phyloP scores from a whole-genome alignment of 805 yeast species.

The Wickerhamiella azymoides region DNA sequence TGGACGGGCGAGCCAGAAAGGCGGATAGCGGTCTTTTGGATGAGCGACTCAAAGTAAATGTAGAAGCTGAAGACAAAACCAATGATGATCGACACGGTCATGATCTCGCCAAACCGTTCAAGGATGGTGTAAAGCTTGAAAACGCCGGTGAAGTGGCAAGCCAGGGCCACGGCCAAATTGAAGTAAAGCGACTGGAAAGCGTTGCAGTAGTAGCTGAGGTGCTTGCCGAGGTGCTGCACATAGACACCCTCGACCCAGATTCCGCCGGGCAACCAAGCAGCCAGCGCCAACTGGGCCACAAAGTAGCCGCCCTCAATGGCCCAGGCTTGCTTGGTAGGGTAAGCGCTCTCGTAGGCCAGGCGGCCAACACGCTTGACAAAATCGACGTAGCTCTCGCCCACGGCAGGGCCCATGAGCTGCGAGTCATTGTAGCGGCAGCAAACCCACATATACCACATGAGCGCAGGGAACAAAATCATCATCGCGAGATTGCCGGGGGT shows the following conservation, averaged over 20 bases:
- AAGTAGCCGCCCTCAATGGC: slow-evolving; percentile 58
- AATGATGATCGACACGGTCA: slow-evolving; percentile 76
- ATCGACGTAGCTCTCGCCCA: slow-evolving; percentile 33
- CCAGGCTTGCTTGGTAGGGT: slow-evolving; percentile 42
- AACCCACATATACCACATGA: slow-evolving; percentile 97
- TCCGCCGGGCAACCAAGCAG: slow-evolving; percentile 72
- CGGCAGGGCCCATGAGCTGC: slow-evolving; percentile 50
- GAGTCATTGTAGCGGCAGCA: slow-evolving; percentile 72
- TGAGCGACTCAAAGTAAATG: slow-evolving; percentile 55
- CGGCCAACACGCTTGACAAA: slow-evolving; percentile 36
- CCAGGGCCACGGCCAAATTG: slow-evolving; percentile 42
- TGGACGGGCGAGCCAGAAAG: slow-evolving; percentile 85
- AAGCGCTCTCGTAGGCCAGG: slow-evolving; percentile 31
- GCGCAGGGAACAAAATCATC: slow-evolving; percentile 82
- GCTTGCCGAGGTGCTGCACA: slow-evolving; percentile 64
- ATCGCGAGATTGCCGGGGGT: slow-evolving; percentile 77
- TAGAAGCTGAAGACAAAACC: slow-evolving; percentile 59
- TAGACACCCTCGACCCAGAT: slow-evolving; percentile 93
- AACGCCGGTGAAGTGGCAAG: slow-evolving; percentile 57
- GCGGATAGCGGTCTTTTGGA: slow-evolving; percentile 64
- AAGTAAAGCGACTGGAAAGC: slow-evolving; percentile 76
- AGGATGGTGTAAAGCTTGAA: slow-evolving; percentile 63
- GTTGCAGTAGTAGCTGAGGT: slow-evolving; percentile 85
- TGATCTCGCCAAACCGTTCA: slow-evolving; percentile 78
- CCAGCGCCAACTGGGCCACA: slow-evolving; percentile 53